Base-by-base conservation (phyloP, 2,329 filamentous ascomycete species). In the Metarhizium guizhouense region DNA sequence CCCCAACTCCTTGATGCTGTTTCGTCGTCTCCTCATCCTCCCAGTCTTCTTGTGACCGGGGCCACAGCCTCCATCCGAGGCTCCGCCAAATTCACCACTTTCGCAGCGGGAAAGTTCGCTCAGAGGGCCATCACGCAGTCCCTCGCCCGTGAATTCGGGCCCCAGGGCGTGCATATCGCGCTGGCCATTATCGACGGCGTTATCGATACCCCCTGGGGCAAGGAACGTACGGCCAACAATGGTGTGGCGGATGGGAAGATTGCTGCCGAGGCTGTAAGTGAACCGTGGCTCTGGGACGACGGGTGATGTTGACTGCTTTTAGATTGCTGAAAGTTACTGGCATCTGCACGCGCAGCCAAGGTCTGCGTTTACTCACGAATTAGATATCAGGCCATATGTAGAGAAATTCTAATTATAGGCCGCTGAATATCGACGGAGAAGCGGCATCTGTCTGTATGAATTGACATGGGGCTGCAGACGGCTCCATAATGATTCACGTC, bases 311-410 rank as follows among this genome's bases (percentile, higher is more conserved):
- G 10, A n/a, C 49, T 29, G 13, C 20, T 5, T 14, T 11, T 49
- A 93, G 84, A 95, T 95, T 76, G 90, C 90, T 11, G 89, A 95
- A 61, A 81, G 83, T 11, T 95, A 95, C 65, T 95, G 90, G 89
- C 76, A 86, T 66, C 67, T 95, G 64, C 90, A 95, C 66, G 87
- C 84, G 0, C 90, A 96, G 74, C 87, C 86, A 36, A 80, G 82
- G 62, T 89, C 87, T 6, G 83, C 83, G 2, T 95, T 93, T 65
- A 91, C 88, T 0, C 88, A 89, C 66, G 89, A 95, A 72, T 70
- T 95, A 62, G 90, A 95, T 70, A 74, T 92, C 34, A 77, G 90
- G 59, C 90, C 90, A 1, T 91, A 83, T 69, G 76, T 91, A 53
- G 90, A 95, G 76, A 95, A 92, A 69, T 95, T 88, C 77, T 92